Conservation (phyloP, 1,284 basidiomycete genomes). For the Pseudomicrostroma phylloplanum region DNA sequence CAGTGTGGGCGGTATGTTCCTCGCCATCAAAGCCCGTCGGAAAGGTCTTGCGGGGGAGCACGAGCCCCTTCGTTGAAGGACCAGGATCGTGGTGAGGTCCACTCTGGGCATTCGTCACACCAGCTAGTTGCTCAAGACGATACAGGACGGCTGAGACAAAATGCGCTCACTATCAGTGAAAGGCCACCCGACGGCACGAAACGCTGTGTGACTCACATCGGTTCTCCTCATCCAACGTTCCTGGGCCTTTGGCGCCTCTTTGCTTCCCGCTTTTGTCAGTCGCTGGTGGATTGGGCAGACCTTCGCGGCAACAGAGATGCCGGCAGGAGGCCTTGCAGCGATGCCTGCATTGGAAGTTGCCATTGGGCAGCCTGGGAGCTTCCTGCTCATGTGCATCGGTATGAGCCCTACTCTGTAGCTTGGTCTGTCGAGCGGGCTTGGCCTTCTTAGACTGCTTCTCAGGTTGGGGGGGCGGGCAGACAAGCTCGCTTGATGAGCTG, state of each 20-base stretch:
- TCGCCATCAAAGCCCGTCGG: too few species aligned
- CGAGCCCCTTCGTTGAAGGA: too few species aligned
- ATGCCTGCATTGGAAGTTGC: slow-evolving; percentile 25
- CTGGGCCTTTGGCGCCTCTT: background rate
- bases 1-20: too few species aligned
- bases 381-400: background rate
- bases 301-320: slow-evolving; percentile 40
- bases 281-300: slow-evolving; percentile 8
- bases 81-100: too few species aligned
- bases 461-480: background rate
- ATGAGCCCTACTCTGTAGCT: background rate
- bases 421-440: background rate
- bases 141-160: too few species aligned
- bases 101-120: too few species aligned
- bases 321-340: slow-evolving; percentile 35
- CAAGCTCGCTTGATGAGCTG: background rate
- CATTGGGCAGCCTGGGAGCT: background rate
- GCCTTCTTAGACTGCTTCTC: background rate
- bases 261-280: background rate
- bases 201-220: background rate
- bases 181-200: background rate
- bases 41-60: too few species aligned
- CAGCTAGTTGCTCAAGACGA: too few species aligned
- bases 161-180: too few species aligned
- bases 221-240: background rate